Conservation (phyloP, 768 basidiomycete species). For the Symmetrospora coprosmae region DNA sequence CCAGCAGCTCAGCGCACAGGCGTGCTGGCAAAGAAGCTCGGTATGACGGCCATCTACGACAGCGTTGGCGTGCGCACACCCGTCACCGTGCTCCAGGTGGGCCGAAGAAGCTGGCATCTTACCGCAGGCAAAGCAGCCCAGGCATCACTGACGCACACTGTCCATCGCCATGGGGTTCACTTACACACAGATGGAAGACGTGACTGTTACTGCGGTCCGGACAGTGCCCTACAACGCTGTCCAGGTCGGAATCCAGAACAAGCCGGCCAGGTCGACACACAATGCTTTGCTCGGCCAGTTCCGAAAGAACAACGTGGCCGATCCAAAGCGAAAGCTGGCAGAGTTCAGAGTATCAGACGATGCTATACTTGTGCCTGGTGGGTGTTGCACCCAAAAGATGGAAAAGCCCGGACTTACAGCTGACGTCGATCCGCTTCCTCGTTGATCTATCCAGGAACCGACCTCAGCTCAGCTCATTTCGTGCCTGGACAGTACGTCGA, state of each 20-base stretch:
- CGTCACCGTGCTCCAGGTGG: conserved; percentile 84
- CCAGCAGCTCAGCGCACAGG: conserved; percentile 50
- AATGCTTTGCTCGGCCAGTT: conserved; percentile 80
- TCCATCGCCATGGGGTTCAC: neutral
- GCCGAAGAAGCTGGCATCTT: too few species aligned
- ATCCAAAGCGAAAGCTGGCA: conserved; percentile 70
- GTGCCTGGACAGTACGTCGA: conserved; percentile 95
- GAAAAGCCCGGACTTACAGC: too few species aligned
- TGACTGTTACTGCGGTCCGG: conserved; percentile 35
- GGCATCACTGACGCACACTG: too few species aligned
- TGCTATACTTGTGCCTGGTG: conserved; percentile 77
- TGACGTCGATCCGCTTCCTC: too few species aligned
- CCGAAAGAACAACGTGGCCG: conserved; percentile 57
- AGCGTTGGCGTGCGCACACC: conserved; percentile 73
- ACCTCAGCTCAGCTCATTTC: conserved; percentile 78
- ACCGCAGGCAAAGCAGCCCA: too few species aligned
- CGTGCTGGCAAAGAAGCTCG: conserved; percentile 82
- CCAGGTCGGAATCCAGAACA: conserved; percentile 74
- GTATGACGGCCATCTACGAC: conserved; percentile 90
- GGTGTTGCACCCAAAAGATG: too few species aligned
- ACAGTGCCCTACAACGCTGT: conserved; percentile 44
- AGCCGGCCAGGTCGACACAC: conserved; percentile 48
- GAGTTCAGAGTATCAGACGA: conserved; percentile 82
- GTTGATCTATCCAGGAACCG: conserved; percentile 50
- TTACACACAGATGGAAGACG: conserved; percentile 36